Evolutionary conservation across 2,329 filamentous ascomycete genomes (phyloP).

Genomic region (Penicillium sp.): DNA sequence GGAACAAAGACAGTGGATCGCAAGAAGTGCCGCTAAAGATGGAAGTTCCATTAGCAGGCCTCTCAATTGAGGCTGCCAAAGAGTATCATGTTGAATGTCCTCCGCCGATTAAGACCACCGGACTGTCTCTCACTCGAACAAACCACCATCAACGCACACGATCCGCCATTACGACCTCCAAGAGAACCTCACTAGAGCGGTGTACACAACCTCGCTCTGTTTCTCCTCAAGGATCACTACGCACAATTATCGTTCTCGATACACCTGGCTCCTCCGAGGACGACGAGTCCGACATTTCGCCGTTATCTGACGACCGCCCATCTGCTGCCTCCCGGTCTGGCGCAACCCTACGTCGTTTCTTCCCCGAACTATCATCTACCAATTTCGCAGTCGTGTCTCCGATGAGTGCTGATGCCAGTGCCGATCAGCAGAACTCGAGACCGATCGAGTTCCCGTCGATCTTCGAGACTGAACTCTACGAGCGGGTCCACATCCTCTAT

Average conservation of each 20-base stretch:
- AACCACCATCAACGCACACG: not conserved
- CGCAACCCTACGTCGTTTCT: constrained; percentile 36
- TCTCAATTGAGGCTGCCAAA: not conserved
- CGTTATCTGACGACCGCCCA: constrained; percentile 30
- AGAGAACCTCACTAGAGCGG: not conserved
- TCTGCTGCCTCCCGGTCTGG: constrained; percentile 22
- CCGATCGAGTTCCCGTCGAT: constrained; percentile 9
- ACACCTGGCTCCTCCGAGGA: constrained; percentile 21
- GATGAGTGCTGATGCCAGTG: constrained; percentile 16
- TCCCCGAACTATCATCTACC: constrained; percentile 38
- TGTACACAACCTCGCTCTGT: constrained; percentile 10
- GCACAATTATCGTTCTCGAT: constrained; percentile 26
- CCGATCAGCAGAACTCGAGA: constrained; percentile 17
- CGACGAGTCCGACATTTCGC: constrained; percentile 35
- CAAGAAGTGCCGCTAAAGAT: constrained; percentile 9
- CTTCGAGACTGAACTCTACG: constrained; percentile 25
- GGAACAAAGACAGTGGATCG: not conserved
- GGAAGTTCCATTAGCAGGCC: not conserved
- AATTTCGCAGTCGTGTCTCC: constrained; percentile 37
- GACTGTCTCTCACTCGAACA: not conserved
- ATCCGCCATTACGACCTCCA: not conserved
- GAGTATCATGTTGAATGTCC: not conserved
- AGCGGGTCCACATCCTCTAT: constrained; percentile 29
- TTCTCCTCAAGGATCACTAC: constrained; percentile 22
- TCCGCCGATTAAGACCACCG: not conserved